Evolutionary conservation across 2,329 filamentous ascomycete genomes (phyloP), one percentile per base, ranked within the genome.

Genomic region (Fusarium floridanum): DNA sequence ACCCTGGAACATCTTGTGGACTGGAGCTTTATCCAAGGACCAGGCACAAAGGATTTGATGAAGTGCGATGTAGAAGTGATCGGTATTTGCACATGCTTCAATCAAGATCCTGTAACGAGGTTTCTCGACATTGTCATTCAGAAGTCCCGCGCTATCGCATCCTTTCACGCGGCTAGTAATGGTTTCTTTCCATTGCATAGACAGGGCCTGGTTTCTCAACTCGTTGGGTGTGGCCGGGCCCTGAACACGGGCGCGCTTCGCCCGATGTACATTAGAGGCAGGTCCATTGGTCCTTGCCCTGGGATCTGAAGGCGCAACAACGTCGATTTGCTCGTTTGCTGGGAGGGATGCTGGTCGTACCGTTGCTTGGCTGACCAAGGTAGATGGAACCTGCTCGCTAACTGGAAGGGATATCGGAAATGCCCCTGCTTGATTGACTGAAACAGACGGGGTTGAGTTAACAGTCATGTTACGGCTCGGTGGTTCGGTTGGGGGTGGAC

Each of bases 11-110:
- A 74, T n/a, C 6, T 34, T 74, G 55, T 84, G 78, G 2, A 82
- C 80, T 14, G 86, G 77, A 4, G 85, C 70, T 14, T 61, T 76
- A 20, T 84, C 79, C 4, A 82, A 66, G 5, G 86, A 86, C 86
- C 88, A 90, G 22, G 88, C 77, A 77, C 91, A 93, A 79, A 90
- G 91, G 2, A 92, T 68, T 77, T 94, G 92, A 78, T 94, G 92
- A 14, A 93, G 79, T 7, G 87, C 84, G 60, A 95, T 75, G 78
- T 92, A 95, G 77, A 93, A 90, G 56, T 84, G 71, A 79, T 95
- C 93, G 6, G 86, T 80, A 0, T 79, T 76, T 2, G 71, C 50
- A 72, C 90, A 92, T 2, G 93, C 92, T 27, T 89, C 83, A 29
- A 73, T 77, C 14, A 95, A 82, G 9, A 93, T 84, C n/a, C 80